phyloP scores from a whole-genome alignment of 164 flowering plant genomes.

The Platanus orientalis region DNA sequence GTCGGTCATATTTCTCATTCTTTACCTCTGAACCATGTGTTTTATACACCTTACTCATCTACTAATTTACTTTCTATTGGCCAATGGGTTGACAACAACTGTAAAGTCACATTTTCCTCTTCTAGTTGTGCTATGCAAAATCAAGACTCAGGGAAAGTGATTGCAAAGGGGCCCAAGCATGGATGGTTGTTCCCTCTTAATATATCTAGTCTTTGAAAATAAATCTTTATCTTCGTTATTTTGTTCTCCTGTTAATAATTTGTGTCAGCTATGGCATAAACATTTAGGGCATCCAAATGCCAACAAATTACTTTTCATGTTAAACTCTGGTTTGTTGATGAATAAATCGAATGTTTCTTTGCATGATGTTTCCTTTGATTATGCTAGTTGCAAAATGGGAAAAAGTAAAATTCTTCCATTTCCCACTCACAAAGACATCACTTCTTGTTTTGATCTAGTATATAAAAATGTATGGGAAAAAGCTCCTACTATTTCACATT shows the following conservation, averaged over 20 bases:
- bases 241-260: neutral
- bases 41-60: neutral
- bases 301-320: neutral
- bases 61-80: neutral
- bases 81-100: conserved; percentile 4
- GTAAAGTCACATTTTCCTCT: neutral
- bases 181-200: conserved; percentile 6
- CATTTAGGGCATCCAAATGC: neutral
- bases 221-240: neutral
- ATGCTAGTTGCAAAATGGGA: conserved; percentile 3
- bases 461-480: conserved; percentile 12
- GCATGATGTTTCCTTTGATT: neutral
- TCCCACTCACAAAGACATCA: neutral
- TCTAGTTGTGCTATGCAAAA: conserved; percentile 1
- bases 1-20: conserved; percentile 1
- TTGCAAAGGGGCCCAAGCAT: conserved; percentile 8
- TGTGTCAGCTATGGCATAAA: conserved; percentile 1
- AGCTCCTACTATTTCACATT: conserved; percentile 3
- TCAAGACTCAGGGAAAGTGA: neutral
- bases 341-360: neutral
- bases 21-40: neutral
- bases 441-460: conserved; percentile 3
- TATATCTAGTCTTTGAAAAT: neutral
- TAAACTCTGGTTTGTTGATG: conserved; percentile 1
- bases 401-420: conserved; percentile 6